Conservation (phyloP, 257 asterid species). For the Salvia splendens region DNA sequence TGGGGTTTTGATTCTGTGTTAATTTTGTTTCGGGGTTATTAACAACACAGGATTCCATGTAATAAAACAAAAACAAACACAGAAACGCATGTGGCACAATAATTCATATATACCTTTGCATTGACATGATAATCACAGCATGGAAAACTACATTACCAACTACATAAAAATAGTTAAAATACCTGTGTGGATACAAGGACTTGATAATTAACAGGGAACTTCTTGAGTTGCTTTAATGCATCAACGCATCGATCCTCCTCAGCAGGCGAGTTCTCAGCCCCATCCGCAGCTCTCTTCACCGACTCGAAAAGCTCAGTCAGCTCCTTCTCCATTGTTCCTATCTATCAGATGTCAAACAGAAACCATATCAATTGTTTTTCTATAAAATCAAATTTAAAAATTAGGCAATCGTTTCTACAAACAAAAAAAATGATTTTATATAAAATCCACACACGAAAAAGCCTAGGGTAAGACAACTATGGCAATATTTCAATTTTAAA, state of each 20-base stretch:
- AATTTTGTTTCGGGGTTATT: background rate
- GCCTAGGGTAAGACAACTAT: background rate
- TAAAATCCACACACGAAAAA: constrained; percentile 9
- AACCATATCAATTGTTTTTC: background rate
- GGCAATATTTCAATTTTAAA: background rate
- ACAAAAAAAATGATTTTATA: background rate
- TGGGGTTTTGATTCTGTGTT: too few relatives aligned
- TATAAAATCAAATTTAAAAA: background rate
- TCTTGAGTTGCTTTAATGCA: constrained; percentile 64
- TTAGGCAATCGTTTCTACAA: background rate
- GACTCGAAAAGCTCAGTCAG: constrained; percentile 70
- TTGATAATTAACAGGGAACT: constrained; percentile 80
- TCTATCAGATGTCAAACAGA: constrained; percentile 27
- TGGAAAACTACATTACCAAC: background rate
- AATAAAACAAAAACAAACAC: background rate
- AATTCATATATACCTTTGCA: background rate
- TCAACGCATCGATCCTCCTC: constrained; percentile 73
- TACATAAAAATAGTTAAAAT: constrained; percentile 8
- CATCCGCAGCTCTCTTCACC: constrained; percentile 83
- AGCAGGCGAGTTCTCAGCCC: constrained; percentile 52
- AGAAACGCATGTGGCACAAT: background rate
- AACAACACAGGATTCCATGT: constrained; percentile 1
- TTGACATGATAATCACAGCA: background rate
- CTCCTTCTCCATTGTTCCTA: constrained; percentile 75
- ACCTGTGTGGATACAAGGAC: constrained; percentile 94